Evolutionary conservation across 208 protist genomes (phyloP), one percentile per base, ranked within the genome.

Genomic region (Leishmania tarentolae): DNA sequence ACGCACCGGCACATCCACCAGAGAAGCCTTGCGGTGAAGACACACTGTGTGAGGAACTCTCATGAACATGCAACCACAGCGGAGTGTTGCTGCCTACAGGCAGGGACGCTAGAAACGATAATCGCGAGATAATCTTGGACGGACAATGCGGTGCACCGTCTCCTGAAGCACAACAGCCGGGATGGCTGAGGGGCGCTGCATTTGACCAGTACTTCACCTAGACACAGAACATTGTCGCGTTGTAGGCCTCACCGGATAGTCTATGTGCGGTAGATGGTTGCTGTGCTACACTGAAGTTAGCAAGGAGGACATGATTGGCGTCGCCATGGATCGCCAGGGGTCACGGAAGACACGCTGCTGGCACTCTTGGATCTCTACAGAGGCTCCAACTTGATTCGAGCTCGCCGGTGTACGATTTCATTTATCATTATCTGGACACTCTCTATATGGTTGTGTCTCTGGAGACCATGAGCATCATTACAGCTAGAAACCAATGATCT

Each of bases 401-500:
- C 3, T 21, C 24, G 17, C 24, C 24, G 5, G 56, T 8, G 56
- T n/a, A 3, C 56, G 56, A n/a, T 17, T 24, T 3, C 17, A 61
- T n/a, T 0, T 7, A 28, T 0, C 2, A 31, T n/a, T 61, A 24
- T 6, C 28, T 21, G 7, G 56, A 9, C 56, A 24, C 56, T 61
- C 24, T 61, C 24, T 3, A 7, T 7, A 61, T 8, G 56, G 56
- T 31, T 6, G 56, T 61, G 21, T 0, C 17, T 61, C 5, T 9
- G 56, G 56, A 59, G 2, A 7, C 56, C 4, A 24, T n/a, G 56
- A 7, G 56, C 56, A 21, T 47, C 46, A 47, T 47, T 47, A 93
- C 69, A 80, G 91, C 2, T 74, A 88, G n/a, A 92, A 80, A 94
- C 86, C 82, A 93, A 92, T 72, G 91, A 92, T 74, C 35, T 95